Conservation (phyloP, 2,329 filamentous ascomycete species). For the Dothiorella sarmentorum region DNA sequence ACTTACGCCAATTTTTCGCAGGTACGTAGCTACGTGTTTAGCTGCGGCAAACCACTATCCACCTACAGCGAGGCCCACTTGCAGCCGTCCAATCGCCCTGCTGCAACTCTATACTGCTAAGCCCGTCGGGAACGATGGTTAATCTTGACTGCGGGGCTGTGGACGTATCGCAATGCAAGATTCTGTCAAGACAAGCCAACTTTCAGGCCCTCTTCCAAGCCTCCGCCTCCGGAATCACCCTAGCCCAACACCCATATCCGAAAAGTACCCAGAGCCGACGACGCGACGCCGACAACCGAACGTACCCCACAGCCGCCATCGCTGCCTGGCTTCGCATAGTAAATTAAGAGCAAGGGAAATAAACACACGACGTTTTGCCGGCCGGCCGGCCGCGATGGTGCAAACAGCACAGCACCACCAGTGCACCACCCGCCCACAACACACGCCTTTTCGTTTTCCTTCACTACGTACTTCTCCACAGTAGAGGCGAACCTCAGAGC, state of each 20-base stretch:
- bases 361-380: neutral
- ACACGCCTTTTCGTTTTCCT: neutral
- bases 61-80: neutral
- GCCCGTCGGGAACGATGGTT: constrained; percentile 6
- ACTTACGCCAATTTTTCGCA: neutral
- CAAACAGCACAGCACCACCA: neutral
- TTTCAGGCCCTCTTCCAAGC: neutral
- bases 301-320: too few relatives aligned
- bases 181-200: neutral
- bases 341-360: neutral
- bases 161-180: constrained; percentile 3
- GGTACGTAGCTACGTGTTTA: constrained; percentile 1
- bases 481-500: neutral
- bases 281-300: neutral
- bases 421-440: neutral
- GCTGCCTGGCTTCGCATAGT: neutral
- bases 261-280: neutral
- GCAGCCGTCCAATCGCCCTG: neutral
- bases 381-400: neutral
- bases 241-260: neutral
- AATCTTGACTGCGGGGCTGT: constrained; percentile 5
- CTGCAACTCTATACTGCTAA: neutral
- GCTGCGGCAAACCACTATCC: neutral
- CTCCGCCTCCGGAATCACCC: too few relatives aligned
- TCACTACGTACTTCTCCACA: neutral